Evolutionary conservation across 768 basidiomycete genomes (phyloP).

Genomic region (Lanmaoa pseudosensibilis): DNA sequence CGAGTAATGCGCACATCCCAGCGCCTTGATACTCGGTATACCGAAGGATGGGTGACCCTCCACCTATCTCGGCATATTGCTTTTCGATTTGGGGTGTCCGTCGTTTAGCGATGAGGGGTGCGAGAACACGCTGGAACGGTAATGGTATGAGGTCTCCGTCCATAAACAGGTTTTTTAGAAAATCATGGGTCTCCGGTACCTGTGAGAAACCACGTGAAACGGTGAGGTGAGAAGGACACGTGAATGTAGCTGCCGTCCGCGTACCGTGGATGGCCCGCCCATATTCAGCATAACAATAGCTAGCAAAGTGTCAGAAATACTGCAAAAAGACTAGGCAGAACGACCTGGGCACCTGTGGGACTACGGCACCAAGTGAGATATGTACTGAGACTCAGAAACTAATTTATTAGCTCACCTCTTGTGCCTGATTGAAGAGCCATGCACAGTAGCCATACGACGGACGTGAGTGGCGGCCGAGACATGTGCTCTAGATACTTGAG

Average conservation of each 20-base stretch:
- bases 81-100: conserved; percentile 91
- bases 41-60: conserved; percentile 91
- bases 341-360: conserved; percentile 54
- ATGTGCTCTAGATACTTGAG: conserved; percentile 18
- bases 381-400: not conserved
- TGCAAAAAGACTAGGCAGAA: not conserved
- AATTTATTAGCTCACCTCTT: conserved; percentile 41
- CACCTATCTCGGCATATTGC: conserved; percentile 94
- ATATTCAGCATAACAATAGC: conserved; percentile 98
- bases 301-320: conserved; percentile 29
- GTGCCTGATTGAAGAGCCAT: conserved; percentile 37
- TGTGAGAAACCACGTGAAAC: conserved; percentile 30
- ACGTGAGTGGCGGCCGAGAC: conserved; percentile 26
- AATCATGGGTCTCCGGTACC: conserved; percentile 91
- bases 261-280: conserved; percentile 93
- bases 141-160: conserved; percentile 94
- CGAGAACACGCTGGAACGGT: conserved; percentile 85
- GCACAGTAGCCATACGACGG: conserved; percentile 47
- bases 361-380: conserved; percentile 35
- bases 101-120: conserved; percentile 84
- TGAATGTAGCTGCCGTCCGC: conserved; percentile 23
- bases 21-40: conserved; percentile 89
- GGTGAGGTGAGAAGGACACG: conserved; percentile 10
- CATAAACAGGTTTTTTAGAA: conserved; percentile 88
- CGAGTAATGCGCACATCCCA: conserved; percentile 85